Evolutionary conservation across 345 rosid genomes (phyloP), one percentile per base, ranked within the genome.

Genomic region (Citrus glauca): DNA sequence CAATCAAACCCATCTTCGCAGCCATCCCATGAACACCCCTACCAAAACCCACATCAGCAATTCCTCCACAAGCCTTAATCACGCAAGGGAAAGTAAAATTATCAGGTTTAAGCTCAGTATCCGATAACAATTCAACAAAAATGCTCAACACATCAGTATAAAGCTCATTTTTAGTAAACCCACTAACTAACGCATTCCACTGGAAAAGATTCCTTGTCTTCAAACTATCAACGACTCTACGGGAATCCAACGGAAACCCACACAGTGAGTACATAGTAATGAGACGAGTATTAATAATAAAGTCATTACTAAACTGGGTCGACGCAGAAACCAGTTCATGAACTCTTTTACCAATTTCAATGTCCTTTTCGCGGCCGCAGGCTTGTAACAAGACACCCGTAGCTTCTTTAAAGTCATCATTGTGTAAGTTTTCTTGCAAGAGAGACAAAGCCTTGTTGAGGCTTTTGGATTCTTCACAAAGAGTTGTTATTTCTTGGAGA

Each of bases 181-280:
- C 93, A 77, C 93, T 92, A 73, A 92, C 71, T 74, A 90, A 66
- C 57, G 92, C 91, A 83, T 92, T 92, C 97, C 94, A 90, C 68
- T 81, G 87, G 64, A 90, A 86, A 85, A 90, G 82, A 83, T 90
- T 90, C 85, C 82, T 92, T 24, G 53, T 78, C 32, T 50, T 66
- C 42, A 89, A 80, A 48, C 66, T 55, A 80, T 90, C 89, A 59
- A 92, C 88, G 71, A 77, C 83, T 2, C 77, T 81, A 30, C 89
- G 88, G 56, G 91, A 88, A 66, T 88, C 94, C 66, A 60, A 45
- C 22, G 83, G 86, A 50, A 77, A 86, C 20, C 93, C 89, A 60
- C 94, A 92, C 80, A 81, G 48, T 2, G 91, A 79, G 74, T 89
- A 92, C 94, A 89, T 87, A 13, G 90, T 84, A 80, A 90, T 88